These are phyloP conservation scores for Pharnaceum exiguum DNA, from an alignment of 148 eudicot species.

Conservation along the genomic window DNA sequence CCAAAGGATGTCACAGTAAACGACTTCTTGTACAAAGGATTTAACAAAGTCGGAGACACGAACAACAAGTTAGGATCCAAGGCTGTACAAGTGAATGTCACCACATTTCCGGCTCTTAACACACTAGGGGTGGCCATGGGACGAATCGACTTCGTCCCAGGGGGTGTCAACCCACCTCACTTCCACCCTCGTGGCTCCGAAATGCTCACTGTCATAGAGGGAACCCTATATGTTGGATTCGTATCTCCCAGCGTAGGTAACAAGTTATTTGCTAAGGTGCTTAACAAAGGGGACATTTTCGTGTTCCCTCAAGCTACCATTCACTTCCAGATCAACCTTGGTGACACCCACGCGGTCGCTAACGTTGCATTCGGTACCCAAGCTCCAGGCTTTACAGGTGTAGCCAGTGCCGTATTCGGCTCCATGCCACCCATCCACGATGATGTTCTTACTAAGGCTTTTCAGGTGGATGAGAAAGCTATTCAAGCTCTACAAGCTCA, in stretches of 20 bases:
- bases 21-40: constrained; percentile 23
- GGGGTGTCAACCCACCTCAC: constrained; percentile 18
- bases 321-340: neutral
- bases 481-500: neutral
- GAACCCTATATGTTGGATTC: constrained; percentile 23
- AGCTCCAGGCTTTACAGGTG: neutral
- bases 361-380: neutral
- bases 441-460: neutral
- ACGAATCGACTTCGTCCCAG: constrained; percentile 21
- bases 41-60: constrained; percentile 13
- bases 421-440: neutral
- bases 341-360: neutral
- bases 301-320: constrained; percentile 11
- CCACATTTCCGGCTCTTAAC: constrained; percentile 23
- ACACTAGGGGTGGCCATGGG: constrained; percentile 32
- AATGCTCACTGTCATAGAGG: constrained; percentile 25
- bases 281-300: constrained; percentile 20
- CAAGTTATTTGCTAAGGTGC: constrained; percentile 17
- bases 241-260: constrained; percentile 24
- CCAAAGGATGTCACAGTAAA: constrained; percentile 4
- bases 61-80: neutral
- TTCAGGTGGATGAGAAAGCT: neutral
- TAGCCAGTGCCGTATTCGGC: neutral
- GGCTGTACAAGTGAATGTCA: constrained; percentile 13
- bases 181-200: constrained; percentile 20